phyloP scores from a whole-genome alignment of 768 basidiomycete species.

The Tricholoma furcatifolium region DNA sequence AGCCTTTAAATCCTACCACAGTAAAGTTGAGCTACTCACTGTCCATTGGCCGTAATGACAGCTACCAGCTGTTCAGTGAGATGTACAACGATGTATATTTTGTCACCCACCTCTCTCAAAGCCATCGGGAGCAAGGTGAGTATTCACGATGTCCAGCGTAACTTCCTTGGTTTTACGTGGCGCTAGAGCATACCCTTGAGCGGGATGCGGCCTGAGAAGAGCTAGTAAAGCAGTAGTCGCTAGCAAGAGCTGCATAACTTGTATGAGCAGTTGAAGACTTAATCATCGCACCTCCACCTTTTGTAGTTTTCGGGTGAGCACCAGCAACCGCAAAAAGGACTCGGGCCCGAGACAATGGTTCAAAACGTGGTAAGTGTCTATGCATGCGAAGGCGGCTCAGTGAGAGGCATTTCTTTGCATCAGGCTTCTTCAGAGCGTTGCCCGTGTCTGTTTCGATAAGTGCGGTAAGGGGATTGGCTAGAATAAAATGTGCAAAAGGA shows the following conservation, averaged over 20 bases:
- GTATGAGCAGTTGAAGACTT: constrained; percentile 4
- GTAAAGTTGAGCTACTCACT: background rate
- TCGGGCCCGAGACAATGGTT: background rate
- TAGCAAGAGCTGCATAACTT: constrained; percentile 12
- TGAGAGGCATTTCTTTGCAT: constrained; percentile 1
- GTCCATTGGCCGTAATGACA: constrained; percentile 11
- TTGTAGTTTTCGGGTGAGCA: constrained; percentile 8
- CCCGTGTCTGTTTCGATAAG: constrained; percentile 7
- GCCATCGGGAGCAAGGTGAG: constrained; percentile 20
- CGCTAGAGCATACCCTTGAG: background rate
- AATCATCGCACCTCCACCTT: background rate
- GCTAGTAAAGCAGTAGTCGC: constrained; percentile 8
- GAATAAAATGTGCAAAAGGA: background rate
- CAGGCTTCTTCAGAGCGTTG: background rate
- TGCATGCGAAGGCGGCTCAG: background rate
- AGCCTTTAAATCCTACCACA: background rate
- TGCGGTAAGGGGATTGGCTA: constrained; percentile 9
- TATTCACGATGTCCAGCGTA: constrained; percentile 20
- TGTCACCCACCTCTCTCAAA: constrained; percentile 18
- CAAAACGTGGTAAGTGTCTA: background rate
- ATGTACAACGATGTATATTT: background rate
- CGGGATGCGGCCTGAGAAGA: constrained; percentile 9
- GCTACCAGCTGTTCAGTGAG: background rate
- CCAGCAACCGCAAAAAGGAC: constrained; percentile 10
- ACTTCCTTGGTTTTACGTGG: constrained; percentile 3